Evolutionary conservation across 345 rosid genomes (phyloP), one percentile per base, ranked within the genome.

Genomic region (Draba incana): DNA sequence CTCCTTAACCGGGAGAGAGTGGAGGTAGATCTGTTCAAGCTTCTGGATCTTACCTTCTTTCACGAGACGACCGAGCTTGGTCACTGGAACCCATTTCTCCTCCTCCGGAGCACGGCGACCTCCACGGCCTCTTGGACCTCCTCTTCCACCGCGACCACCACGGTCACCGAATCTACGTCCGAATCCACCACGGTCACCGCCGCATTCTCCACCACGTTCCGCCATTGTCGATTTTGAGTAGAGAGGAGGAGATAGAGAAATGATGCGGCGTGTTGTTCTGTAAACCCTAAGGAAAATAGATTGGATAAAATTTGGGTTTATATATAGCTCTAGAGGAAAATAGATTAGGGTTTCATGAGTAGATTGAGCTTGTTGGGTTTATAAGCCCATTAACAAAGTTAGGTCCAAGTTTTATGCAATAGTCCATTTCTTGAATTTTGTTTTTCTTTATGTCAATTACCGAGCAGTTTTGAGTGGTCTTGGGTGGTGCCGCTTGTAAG

Each of bases 111-210:
- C 79, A 11, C 67, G 60, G 1, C 70, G 76, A 12, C 76, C 64
- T 6, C 76, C 64, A 10, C 76, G 84, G 38, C 81, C 70, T 8
- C 83, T 54, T 2, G 46, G 69, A 33, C 62, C 62, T 8, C 75
- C 75, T 52, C 70, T 63, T 35, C 70, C 76, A 54, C 64, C 69
- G 11, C 75, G 69, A 15, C 75, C 75, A 2, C 62, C 42, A 11
- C 70, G 56, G 6, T 70, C 70, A 42, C 70, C 70, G 49, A 64
- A 63, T 53, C 70, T 64, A 48, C 70, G 42, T 1, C 58, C 33
- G 37, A 62, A 62, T 25, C 64, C 70, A 1, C 64, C 64, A 14
- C 68, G 56, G 38, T 33, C 38, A 1, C 38, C 38, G 8, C 38
- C 38, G 10, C 38, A 10, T 8, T 35, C 38, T 5, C 10, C 38